phyloP scores from a whole-genome alignment of 805 yeast species.

The Kodamaea restingae region DNA sequence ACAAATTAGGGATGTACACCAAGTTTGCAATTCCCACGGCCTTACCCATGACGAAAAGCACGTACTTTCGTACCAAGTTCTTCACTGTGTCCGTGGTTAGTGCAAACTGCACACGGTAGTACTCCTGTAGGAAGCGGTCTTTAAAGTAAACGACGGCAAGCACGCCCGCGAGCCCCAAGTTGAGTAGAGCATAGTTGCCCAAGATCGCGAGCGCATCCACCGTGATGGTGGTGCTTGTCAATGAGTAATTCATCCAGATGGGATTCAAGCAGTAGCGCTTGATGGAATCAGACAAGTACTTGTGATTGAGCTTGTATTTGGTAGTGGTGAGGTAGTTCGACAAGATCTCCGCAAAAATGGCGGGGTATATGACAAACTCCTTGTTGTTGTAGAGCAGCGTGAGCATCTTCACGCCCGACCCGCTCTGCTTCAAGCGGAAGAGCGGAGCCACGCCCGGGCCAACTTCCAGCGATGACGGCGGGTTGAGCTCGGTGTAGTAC shows the following conservation, averaged over 20 bases:
- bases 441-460: constrained; percentile 15
- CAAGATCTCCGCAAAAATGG: constrained; percentile 35
- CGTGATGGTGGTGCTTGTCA: constrained; percentile 22
- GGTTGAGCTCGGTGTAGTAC: constrained; percentile 30
- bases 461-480: constrained; percentile 29
- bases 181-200: constrained; percentile 24
- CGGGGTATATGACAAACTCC: constrained; percentile 32
- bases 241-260: constrained; percentile 37
- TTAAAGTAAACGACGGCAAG: constrained; percentile 19
- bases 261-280: constrained; percentile 34
- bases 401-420: constrained; percentile 14
- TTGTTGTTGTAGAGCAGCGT: constrained; percentile 24
- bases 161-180: constrained; percentile 17
- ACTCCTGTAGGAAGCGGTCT: constrained; percentile 18
- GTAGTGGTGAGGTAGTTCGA: constrained; percentile 42
- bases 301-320: constrained; percentile 29
- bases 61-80: constrained; percentile 16
- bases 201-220: constrained; percentile 29
- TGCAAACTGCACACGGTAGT: constrained; percentile 19
- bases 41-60: constrained; percentile 17
- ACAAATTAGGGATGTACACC: constrained; percentile 33
- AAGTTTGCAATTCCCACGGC: constrained; percentile 33
- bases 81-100: constrained; percentile 8
- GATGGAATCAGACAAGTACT: constrained; percentile 30
- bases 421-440: constrained; percentile 22